Evolutionary conservation across 164 flowering plant species (phyloP), one percentile per base, ranked within the genome.

Genomic region (Litsea cubeba): DNA sequence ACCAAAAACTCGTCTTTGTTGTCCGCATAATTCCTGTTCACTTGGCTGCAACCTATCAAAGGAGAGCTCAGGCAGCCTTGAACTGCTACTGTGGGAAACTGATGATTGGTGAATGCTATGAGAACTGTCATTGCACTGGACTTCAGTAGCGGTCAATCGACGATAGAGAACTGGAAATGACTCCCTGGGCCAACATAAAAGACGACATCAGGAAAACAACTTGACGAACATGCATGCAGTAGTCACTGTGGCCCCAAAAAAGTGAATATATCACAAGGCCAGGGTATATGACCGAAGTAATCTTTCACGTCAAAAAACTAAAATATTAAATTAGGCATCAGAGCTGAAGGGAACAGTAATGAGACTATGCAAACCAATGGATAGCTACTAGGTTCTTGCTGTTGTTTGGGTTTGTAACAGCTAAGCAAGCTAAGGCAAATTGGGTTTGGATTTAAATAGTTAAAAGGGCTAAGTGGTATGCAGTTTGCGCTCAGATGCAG

Each of bases 41-140:
- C 79, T 79, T 23, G 79, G 85, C 70, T 87, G 90, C 68, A 83
- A 76, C 67, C 86, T 80, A 72, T 86, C 79, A 77, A 87, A 87
- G 71, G 87, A 71, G 64, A 89, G 85, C 66, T 83, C 89, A 69
- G 87, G 86, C 71, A 84, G 28, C 81, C 79, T 81, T 28, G 81
- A 75, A 62, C 67, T 75, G 60, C 81, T 83, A 28, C 78, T 77
- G 65, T 75, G 80, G 62, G 86, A 72, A 50, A 81, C 70, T 65
- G 86, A 73, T 62, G 83, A 74, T 49, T 82, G 86, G 18, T 74
- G 84, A 51, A 72, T 72, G 71, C 81, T 78, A 68, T 76, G 83
- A 30, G 71, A 65, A 65, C 78, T 79, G 63, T 81, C 80, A 70
- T 78, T 82, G 76, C 84, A 82, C 72, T 81, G 85, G 65, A 79